These are phyloP conservation scores for Lentinula edodes DNA, from an alignment of 768 basidiomycete species.

Conservation along the genomic window DNA sequence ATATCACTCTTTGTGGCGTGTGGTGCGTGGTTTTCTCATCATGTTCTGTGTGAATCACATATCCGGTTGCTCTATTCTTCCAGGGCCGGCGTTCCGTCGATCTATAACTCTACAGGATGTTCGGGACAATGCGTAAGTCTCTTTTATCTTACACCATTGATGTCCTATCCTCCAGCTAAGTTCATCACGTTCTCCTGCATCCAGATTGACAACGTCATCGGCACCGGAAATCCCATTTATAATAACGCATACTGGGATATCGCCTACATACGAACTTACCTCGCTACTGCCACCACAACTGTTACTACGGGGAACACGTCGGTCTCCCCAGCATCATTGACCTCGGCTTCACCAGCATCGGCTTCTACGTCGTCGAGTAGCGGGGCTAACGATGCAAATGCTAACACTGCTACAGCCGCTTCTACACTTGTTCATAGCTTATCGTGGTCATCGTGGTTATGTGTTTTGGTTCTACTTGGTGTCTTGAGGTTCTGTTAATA, in stretches of 20 bases:
- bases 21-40: conserved; percentile 26
- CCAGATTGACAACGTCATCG: conserved; percentile 48
- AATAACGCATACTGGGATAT: conserved; percentile 61
- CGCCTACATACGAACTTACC: conserved; percentile 50
- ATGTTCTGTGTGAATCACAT: background rate
- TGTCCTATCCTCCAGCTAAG: too few species aligned
- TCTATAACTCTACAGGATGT: conserved; percentile 28
- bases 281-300: conserved; percentile 15
- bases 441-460: too few species aligned
- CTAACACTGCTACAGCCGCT: too few species aligned
- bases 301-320: background rate
- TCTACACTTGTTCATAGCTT: too few species aligned
- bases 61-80: too few species aligned
- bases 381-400: too few species aligned
- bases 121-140: conserved; percentile 37
- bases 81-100: background rate
- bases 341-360: too few species aligned
- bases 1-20: conserved; percentile 49
- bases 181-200: conserved; percentile 11
- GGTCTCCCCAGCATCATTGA: too few species aligned
- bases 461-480: too few species aligned
- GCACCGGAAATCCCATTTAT: conserved; percentile 42
- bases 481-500: too few species aligned
- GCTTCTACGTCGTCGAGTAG: too few species aligned
- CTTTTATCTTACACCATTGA: background rate